Base-by-base conservation (phyloP, 208 protist species). In the Polymyxa betae region DNA sequence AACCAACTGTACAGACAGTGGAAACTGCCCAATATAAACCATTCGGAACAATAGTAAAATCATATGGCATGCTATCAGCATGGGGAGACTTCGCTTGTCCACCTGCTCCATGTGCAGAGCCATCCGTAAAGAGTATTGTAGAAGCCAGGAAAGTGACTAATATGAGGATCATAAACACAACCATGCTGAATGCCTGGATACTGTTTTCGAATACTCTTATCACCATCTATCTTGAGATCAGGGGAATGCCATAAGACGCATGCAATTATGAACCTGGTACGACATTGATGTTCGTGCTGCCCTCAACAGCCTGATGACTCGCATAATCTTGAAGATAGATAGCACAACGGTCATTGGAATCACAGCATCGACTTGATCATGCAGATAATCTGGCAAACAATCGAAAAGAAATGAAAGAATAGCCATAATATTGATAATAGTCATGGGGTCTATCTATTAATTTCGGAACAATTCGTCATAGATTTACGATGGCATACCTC, bases 1-100 rank as follows among this genome's bases (percentile, higher is more conserved):
- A 82, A 35, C 72, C 72, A n/a, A 82, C 72, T 20, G 72, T 82
- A 43, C 72, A 82, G n/a, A 82, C 40, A 43, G 72, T 82, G 5
- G 40, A 45, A n/a, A 82, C 72, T 5, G 72, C 72, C 72, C 72
- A 82, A 43, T 82, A 82, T 12, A 82, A 43, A 20, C 72, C 72
- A n/a, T 5, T 43, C 12, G 72, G 35, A 43, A 82, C 35, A n/a
- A 5, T 82, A 5, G 5, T 16, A n/a, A 82, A 82, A 5, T n/a
- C 72, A n/a, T n/a, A n/a, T n/a, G n/a, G n/a, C 24, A 60, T 5
- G 24, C 5, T 60, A 60, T 24, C 12, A 60, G 49, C 5, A 5
- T 60, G 5, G 49, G 12, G 5, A 60, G 12, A 29, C 49, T 5
- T 60, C 5, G 72, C 72, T 20, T 40, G 5, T 20, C 35, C 5